Percentiles rank a stretch among this genome's conserved stretches.
phyloP scores from a whole-genome alignment of 306 rosid species.

The Cicer arietinum region DNA sequence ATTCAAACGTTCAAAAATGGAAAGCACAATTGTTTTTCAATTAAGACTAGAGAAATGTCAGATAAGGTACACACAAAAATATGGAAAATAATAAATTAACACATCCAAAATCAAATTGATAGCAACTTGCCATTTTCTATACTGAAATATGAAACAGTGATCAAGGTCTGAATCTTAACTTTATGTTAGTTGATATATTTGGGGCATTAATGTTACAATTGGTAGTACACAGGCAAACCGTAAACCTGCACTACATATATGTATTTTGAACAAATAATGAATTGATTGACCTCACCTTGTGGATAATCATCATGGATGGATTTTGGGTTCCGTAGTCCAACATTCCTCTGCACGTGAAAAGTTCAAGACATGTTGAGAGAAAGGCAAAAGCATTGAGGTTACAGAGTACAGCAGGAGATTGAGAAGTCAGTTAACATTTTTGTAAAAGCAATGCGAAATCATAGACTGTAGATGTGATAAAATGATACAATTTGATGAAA shows the following conservation, averaged over 20 bases:
- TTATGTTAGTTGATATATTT: slow-evolving; percentile 10
- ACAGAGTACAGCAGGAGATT: background rate
- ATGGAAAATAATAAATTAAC: slow-evolving; percentile 33
- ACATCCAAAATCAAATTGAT: slow-evolving; percentile 29
- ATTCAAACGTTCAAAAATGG: slow-evolving; percentile 14
- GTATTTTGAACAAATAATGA: slow-evolving; percentile 37
- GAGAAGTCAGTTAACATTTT: slow-evolving; percentile 14
- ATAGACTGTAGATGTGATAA: slow-evolving; percentile 3
- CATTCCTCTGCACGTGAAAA: slow-evolving; percentile 57
- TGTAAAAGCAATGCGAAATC: background rate
- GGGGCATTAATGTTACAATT: slow-evolving; percentile 19
- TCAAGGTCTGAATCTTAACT: slow-evolving; percentile 27
- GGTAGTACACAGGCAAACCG: slow-evolving; percentile 19
- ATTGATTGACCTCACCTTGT: slow-evolving; percentile 59
- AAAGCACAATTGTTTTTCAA: slow-evolving; percentile 3
- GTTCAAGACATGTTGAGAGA: slow-evolving; percentile 41
- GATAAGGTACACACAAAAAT: slow-evolving; percentile 29
- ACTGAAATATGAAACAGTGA: slow-evolving; percentile 23
- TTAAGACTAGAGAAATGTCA: slow-evolving; percentile 21
- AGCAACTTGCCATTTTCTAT: slow-evolving; percentile 28
- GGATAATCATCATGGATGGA: slow-evolving; percentile 50
- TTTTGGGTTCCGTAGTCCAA: slow-evolving; percentile 60
- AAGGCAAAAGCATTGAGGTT: slow-evolving; percentile 19
- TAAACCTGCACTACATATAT: background rate
- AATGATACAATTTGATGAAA: slow-evolving; percentile 8